phyloP scores from a whole-genome alignment of 805 yeast genomes.

The Cyberlindnera mrakii region DNA sequence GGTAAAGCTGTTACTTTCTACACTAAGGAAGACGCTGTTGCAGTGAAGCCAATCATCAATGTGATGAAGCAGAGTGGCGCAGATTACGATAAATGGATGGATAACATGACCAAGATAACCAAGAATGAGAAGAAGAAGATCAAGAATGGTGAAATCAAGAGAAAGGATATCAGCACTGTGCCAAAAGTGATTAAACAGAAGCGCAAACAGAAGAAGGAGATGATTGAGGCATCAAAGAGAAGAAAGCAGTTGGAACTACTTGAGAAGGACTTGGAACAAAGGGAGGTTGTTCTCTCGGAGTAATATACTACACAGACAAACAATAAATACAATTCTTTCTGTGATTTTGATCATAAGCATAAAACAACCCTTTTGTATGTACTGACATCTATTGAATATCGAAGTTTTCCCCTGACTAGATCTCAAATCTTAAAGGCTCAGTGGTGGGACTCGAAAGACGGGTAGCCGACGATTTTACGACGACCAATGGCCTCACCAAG shows the following conservation, averaged over 20 bases:
- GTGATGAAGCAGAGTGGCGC: slow-evolving; percentile 94
- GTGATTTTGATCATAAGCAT: slow-evolving; percentile 4
- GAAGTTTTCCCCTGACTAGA: background rate
- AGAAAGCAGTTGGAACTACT: slow-evolving; percentile 29
- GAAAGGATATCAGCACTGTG: slow-evolving; percentile 80
- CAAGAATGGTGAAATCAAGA: slow-evolving; percentile 50
- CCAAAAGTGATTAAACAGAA: slow-evolving; percentile 63
- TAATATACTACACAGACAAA: background rate
- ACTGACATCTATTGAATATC: background rate
- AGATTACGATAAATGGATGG: slow-evolving; percentile 76
- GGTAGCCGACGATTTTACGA: slow-evolving; percentile 89
- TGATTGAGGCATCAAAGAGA: slow-evolving; percentile 71
- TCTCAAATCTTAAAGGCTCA: slow-evolving; percentile 2
- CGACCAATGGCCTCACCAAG: slow-evolving; percentile 96
- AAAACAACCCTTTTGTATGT: slow-evolving; percentile 1
- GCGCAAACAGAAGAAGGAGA: slow-evolving; percentile 55
- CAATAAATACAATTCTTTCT: background rate
- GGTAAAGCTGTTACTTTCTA: slow-evolving; percentile 91
- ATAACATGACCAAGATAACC: slow-evolving; percentile 56
- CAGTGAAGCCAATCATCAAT: slow-evolving; percentile 78
- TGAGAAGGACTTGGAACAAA: slow-evolving; percentile 1
- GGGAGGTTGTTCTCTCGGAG: slow-evolving; percentile 5
- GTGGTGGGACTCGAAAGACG: slow-evolving; percentile 42
- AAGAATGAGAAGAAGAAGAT: slow-evolving; percentile 56
- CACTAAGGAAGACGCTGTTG: slow-evolving; percentile 78